Conservation (phyloP, 345 rosid genomes). For the Atalantia buxifolia region DNA sequence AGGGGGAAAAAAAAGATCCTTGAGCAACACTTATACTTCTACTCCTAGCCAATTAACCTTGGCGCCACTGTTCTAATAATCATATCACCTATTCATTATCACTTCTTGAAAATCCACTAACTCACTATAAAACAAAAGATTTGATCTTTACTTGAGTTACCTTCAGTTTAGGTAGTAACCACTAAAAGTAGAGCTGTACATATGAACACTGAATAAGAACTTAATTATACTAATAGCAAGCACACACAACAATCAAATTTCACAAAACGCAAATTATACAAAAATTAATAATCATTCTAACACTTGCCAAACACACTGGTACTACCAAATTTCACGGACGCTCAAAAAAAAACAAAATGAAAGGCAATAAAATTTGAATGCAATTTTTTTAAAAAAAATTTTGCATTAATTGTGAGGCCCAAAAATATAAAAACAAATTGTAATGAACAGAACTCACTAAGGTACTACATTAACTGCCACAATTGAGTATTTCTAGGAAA, state of each 20-base stretch:
- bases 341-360: not conserved
- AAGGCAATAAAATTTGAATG: too few relatives aligned
- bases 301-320: not conserved
- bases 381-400: not conserved
- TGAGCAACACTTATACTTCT: not conserved
- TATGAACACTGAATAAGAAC: not conserved
- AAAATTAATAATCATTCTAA: not conserved
- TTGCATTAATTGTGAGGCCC: not conserved
- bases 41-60: not conserved
- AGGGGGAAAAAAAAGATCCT: not conserved
- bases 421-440: not conserved
- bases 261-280: not conserved
- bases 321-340: not conserved
- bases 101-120: not conserved
- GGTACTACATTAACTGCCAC: not conserved
- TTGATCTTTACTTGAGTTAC: not conserved
- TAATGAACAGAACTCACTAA: not conserved
- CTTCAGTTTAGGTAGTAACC: not conserved
- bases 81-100: not conserved
- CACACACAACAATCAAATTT: not conserved
- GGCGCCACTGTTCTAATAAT: not conserved
- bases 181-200: not conserved
- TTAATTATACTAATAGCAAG: not conserved
- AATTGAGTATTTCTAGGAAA: not conserved
- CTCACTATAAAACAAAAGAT: not conserved